These are phyloP conservation scores for Blastocystis sp. DNA, from an alignment of 352 stramenopile genomes.

Conservation along the genomic window DNA sequence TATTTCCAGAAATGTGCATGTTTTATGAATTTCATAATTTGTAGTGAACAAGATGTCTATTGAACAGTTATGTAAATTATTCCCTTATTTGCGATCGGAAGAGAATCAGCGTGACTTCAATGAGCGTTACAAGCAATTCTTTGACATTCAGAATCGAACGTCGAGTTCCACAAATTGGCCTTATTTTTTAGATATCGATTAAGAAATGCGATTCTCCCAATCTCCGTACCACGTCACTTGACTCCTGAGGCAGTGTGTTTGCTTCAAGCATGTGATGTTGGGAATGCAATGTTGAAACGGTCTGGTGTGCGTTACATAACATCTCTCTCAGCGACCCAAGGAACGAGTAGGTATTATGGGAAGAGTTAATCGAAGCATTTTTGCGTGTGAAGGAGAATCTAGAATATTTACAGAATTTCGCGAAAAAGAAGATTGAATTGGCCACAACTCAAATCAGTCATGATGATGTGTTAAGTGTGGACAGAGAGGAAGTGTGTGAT, in stretches of 20 bases:
- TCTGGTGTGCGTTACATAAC: slow-evolving; percentile 5
- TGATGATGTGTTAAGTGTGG: neutral
- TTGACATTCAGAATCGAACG: slow-evolving; percentile 23
- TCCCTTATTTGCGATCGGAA: slow-evolving; percentile 29
- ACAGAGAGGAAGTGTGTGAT: neutral
- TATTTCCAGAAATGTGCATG: slow-evolving; percentile 28
- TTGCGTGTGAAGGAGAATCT: slow-evolving; percentile 58
- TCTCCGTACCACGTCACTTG: slow-evolving; percentile 33
- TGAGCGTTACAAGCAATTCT: slow-evolving; percentile 38
- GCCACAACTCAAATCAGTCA: neutral
- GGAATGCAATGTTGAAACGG: neutral
- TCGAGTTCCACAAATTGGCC: too few relatives aligned
- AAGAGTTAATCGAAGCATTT: neutral
- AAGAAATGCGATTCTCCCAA: neutral
- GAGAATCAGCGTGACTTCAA: slow-evolving; percentile 15
- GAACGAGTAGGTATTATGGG: neutral
- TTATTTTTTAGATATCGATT: slow-evolving; percentile 50
- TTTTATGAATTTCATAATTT: neutral
- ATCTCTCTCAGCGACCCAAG: neutral
- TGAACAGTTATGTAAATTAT: slow-evolving; percentile 41
- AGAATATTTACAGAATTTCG: slow-evolving; percentile 30
- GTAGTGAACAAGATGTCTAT: neutral
- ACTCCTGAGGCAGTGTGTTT: slow-evolving; percentile 51
- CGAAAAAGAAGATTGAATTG: slow-evolving; percentile 9
- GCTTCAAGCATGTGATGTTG: slow-evolving; percentile 13